Base-by-base conservation (phyloP, 352 stramenopile genomes). In the Globisporangium alternatum region DNA sequence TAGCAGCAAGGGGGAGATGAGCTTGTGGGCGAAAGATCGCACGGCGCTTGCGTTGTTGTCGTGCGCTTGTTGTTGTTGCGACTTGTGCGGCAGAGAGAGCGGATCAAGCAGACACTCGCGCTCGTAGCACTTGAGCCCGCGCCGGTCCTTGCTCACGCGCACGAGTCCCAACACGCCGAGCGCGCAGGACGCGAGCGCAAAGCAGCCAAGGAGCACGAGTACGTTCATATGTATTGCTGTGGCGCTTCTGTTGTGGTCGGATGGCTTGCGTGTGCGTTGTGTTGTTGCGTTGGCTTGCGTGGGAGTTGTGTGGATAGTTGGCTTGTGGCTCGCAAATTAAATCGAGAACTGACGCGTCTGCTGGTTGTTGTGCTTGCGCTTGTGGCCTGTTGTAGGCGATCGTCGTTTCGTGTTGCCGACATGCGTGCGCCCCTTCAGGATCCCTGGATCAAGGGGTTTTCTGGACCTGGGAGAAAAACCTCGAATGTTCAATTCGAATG, bases 71-170 rank as follows among this genome's bases (percentile, higher is more conserved):
- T 45, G 25, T 57, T 56, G 37, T 17, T 43, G 22, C 35, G 35
- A 41, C 43, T 56, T 47, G 30, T 51, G 31, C 35, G 48, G 41
- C 33, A 62, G 49, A 37, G 59, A 49, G 43, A 41, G 44, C 22
- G 33, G 37, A 1, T 56, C 30, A 19, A 56, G 49, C 56, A 60
- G 31, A 22, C 43, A 60, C n/a, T 47, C 41, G 43, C 41, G 62
- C 63, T 79, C 69, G 69, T 69, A 71, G 56, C 52, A 48, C 55
- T 64, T 57, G 53, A 77, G 66, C n/a, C 30, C 54, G 13, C 62
- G 60, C 0, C 72, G 69, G 45, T 62, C 57, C 62, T 75, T 79
- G 37, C 15, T 15, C 31, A 70, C 67, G 53, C 69, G 69, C 43
- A 55, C 47, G 37, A 69, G 1, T 5, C 71, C 72, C 2, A 79